Conservation (phyloP, 139 green algal species). For the Picocystis salinarum region DNA sequence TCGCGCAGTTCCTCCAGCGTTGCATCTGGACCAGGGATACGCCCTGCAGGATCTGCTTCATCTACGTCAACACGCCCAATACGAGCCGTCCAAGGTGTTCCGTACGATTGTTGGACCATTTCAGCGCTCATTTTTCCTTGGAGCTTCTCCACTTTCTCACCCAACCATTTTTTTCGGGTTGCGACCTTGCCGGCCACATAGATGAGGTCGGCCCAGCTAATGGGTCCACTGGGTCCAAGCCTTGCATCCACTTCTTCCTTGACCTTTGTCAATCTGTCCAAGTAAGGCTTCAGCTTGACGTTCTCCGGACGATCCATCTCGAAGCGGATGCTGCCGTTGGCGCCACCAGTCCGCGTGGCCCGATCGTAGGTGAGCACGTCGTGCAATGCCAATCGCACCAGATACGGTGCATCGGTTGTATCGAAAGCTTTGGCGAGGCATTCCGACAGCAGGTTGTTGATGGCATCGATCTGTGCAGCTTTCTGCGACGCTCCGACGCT, state of each 20-base stretch:
- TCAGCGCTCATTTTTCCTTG: too few relatives aligned
- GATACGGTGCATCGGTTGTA: slow-evolving; percentile 1
- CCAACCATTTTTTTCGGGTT: too few relatives aligned
- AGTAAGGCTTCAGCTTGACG: slow-evolving; percentile 24
- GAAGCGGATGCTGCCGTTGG: slow-evolving; percentile 17
- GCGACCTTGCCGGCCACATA: slow-evolving; percentile 25
- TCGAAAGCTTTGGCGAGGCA: too few relatives aligned
- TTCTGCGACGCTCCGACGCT: too few relatives aligned
- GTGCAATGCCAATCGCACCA: slow-evolving; percentile 14
- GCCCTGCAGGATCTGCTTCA: slow-evolving; percentile 12
- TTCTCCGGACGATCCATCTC: slow-evolving; percentile 52
- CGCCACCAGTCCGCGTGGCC: slow-evolving; percentile 8
- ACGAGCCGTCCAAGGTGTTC: too few relatives aligned
- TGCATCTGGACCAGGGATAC: slow-evolving; percentile 7
- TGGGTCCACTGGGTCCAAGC: slow-evolving; percentile 19
- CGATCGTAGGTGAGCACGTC: slow-evolving; percentile 14
- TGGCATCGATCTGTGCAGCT: too few relatives aligned
- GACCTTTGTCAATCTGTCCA: slow-evolving; percentile 29
- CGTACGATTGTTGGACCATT: too few relatives aligned
- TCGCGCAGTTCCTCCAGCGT: too few relatives aligned
- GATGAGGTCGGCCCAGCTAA: slow-evolving; percentile 46
- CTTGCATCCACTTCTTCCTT: slow-evolving; percentile 44
- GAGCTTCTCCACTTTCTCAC: too few relatives aligned
- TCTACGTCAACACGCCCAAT: slow-evolving; percentile 7
- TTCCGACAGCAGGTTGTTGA: too few relatives aligned